Conservation (phyloP, 2,329 filamentous ascomycete species). For the Falciphora oryzae region DNA sequence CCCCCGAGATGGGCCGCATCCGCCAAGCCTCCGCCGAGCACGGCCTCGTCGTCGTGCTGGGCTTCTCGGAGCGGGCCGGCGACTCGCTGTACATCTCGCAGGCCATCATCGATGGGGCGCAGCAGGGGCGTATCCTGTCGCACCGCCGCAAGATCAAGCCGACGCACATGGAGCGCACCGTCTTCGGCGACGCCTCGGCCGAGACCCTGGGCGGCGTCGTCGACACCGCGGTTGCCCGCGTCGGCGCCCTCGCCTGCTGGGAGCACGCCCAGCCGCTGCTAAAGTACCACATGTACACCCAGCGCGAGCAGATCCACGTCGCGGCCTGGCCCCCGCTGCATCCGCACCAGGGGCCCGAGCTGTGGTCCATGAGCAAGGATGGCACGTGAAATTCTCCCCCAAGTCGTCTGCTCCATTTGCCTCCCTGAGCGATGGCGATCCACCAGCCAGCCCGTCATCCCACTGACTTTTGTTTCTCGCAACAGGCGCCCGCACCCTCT, state of each 20-base stretch:
- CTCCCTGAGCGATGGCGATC: too few species aligned
- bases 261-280: conserved; percentile 45
- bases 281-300: conserved; percentile 38
- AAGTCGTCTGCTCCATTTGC: too few species aligned
- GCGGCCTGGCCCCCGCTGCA: conserved; percentile 37
- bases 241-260: conserved; percentile 42
- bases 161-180: conserved; percentile 45
- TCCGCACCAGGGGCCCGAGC: conserved; percentile 22
- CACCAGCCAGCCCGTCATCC: too few species aligned
- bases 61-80: conserved; percentile 34
- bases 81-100: conserved; percentile 40
- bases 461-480: too few species aligned
- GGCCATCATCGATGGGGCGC: conserved; percentile 28
- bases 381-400: too few species aligned
- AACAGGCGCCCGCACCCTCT: conserved; percentile 28
- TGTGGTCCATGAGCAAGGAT: conserved; percentile 23
- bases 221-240: conserved; percentile 31
- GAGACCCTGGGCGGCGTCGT: conserved; percentile 34
- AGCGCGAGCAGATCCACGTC: conserved; percentile 41
- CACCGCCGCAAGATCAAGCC: conserved; percentile 45
- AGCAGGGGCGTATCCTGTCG: too few species aligned
- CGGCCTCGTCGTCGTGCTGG: conserved; percentile 34
- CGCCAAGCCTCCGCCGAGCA: conserved; percentile 26
- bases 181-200: conserved; percentile 40
- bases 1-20: conserved; percentile 31